These are phyloP conservation scores for Thyridium curvatum DNA, from an alignment of 2,329 filamentous ascomycete species.

Conservation along the genomic window DNA sequence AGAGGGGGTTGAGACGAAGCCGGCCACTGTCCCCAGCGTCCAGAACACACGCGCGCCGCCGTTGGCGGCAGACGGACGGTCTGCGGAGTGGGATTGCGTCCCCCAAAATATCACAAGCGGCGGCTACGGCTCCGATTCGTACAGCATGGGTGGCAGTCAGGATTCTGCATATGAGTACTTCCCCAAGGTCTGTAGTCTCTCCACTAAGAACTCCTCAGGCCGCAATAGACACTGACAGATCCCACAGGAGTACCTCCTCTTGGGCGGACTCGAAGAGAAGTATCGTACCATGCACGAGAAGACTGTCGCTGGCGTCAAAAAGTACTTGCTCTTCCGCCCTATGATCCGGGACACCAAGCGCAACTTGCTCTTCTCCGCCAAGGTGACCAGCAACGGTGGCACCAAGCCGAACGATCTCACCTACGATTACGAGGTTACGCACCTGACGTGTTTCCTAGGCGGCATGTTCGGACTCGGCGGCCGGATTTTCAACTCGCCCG, in stretches of 20 bases:
- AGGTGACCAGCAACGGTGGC: slow-evolving; percentile 42
- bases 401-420: slow-evolving; percentile 25
- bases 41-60: slow-evolving; percentile 12
- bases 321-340: slow-evolving; percentile 71
- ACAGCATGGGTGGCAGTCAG: slow-evolving; percentile 58
- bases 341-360: slow-evolving; percentile 59
- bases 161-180: slow-evolving; percentile 71
- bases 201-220: neutral
- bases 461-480: slow-evolving; percentile 64
- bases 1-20: neutral
- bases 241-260: slow-evolving; percentile 67
- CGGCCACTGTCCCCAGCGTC: neutral
- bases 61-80: slow-evolving; percentile 24
- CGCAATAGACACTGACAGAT: slow-evolving; percentile 15
- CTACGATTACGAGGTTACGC: slow-evolving; percentile 54
- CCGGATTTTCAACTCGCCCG: slow-evolving; percentile 51
- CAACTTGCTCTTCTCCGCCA: slow-evolving; percentile 70
- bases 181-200: slow-evolving; percentile 41
- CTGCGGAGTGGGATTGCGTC: slow-evolving; percentile 41
- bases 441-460: slow-evolving; percentile 63
- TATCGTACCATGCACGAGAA: slow-evolving; percentile 69
- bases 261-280: slow-evolving; percentile 67
- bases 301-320: slow-evolving; percentile 60
- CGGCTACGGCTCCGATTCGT: slow-evolving; percentile 37
- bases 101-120: slow-evolving; percentile 51